Evolutionary conservation across 139 green algal genomes (phyloP), one percentile per base, ranked within the genome.

Genomic region (Choricystis sp.): DNA sequence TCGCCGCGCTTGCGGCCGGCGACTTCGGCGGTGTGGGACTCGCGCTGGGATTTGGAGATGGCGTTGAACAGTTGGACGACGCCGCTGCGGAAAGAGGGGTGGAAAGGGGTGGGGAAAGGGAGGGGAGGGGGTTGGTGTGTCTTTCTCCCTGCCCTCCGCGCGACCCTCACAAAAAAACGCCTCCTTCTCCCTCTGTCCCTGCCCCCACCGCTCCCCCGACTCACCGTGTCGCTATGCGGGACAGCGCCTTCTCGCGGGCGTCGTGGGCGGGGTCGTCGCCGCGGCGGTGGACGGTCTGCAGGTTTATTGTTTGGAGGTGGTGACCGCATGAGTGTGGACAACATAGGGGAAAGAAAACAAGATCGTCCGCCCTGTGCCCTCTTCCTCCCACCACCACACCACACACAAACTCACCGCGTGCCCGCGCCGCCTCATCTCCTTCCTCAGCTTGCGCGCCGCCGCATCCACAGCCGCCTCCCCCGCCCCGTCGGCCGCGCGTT

Each of bases 41-140:
- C n/a, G n/a, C 76, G 76, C 71, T 94, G 86, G 1, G 86, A 83
- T 63, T 86, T 86, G 40, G 77, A 70, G 4, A 95, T 79, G 0
- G 87, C 87, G 59, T 95, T 95, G 77, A 95, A 95, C 49, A 95
- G 78, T 30, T 83, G 69, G 60, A 94, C 86, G 31, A 94, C 86
- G 27, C 86, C 86, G 30, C 81, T n/a, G n/a, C n/a, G n/a, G n/a
- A n/a, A n/a, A n/a, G n/a, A n/a, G n/a, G n/a, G n/a, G n/a, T n/a
- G n/a, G n/a, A n/a, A n/a, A n/a, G n/a, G n/a, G n/a, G n/a, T n/a
- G n/a, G n/a, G n/a, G n/a, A n/a, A n/a, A n/a, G n/a, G n/a, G n/a
- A n/a, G n/a, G n/a, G n/a, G n/a, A n/a, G n/a, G n/a, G n/a, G n/a
- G n/a, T n/a, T n/a, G n/a, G n/a, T n/a, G n/a, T n/a, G n/a, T n/a